Evolutionary conservation across 768 basidiomycete species (phyloP), one percentile per base, ranked within the genome.

Genomic region (Kwoniella bestiolae): DNA sequence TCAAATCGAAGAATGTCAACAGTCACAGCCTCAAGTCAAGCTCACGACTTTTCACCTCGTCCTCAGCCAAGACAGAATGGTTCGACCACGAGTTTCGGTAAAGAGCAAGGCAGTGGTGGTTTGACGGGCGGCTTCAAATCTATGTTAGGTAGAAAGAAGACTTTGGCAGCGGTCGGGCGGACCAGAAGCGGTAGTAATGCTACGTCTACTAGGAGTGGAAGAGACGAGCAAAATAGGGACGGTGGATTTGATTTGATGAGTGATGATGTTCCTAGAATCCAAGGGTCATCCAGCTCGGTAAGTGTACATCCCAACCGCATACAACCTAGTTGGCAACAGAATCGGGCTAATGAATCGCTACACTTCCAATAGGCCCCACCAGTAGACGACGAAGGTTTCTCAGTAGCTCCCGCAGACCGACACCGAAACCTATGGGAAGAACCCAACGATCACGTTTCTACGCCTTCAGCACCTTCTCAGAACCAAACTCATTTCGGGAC

Each of bases 371-470:
- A 62, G 51, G 62, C 67, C 32, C 65, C 66, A 28, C 55, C 63
- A 0, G 80, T 83, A 18, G 83, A 84, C 35, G 73, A 71, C 2
- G 82, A 83, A 45, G 83, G 83, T 2, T 84, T 79, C 75, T 79
- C 81, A 5, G 75, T 83, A 2, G 80, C 83, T 9, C 83, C 83
- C 4, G 68, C 76, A 1, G 80, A 83, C 50, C 78, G 83, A 47
- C 81, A 82, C 61, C 70, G 81, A 28, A 76, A 67, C 55, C 78
- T 76, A 7, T 83, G 77, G 82, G 81, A 77, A 44, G 73, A 75
- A 31, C 73, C 73, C 6, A 65, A 73, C 51, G 73, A 77, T 9
- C 45, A 60, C 11, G 55, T 71, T 14, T 65, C 70, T 4, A 61
- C 68, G 2, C 65, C 71, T 7, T 63, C 57, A 3, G 35, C 45